These are phyloP conservation scores for Ploettnerulaceae sp. DNA, from an alignment of 2,329 filamentous ascomycete species.

Conservation along the genomic window DNA sequence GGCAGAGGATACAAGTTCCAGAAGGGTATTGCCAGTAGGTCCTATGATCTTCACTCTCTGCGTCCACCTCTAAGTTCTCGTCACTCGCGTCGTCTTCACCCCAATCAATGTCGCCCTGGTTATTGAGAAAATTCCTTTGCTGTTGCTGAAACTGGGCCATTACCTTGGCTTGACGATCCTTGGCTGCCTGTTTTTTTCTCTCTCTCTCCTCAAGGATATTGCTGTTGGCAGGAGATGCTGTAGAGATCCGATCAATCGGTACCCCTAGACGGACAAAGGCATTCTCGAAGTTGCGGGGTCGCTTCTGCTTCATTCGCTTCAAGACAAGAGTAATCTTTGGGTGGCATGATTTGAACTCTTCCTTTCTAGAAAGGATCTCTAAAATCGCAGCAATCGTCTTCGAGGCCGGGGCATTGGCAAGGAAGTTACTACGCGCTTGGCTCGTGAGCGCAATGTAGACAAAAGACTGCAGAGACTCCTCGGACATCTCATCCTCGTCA, in stretches of 20 bases:
- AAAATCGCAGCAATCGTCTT: constrained; percentile 62
- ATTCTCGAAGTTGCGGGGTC: constrained; percentile 65
- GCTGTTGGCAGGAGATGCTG: constrained; percentile 69
- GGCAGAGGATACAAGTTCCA: constrained; percentile 92
- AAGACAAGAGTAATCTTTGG: constrained; percentile 81
- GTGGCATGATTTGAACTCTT: constrained; percentile 76
- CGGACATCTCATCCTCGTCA: constrained; percentile 46
- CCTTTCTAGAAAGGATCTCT: constrained; percentile 57
- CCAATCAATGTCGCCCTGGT: constrained; percentile 83
- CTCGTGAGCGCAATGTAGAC: constrained; percentile 64
- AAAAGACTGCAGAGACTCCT: constrained; percentile 58
- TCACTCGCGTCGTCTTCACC: constrained; percentile 75
- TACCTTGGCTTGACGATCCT: constrained; percentile 84
- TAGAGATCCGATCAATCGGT: constrained; percentile 73
- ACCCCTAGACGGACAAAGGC: constrained; percentile 62
- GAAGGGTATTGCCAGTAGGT: constrained; percentile 86
- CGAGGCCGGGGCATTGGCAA: constrained; percentile 49
- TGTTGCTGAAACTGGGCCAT: constrained; percentile 99
- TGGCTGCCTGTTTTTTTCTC: constrained; percentile 82
- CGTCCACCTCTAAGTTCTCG: constrained; percentile 55
- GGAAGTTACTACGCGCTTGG: constrained; percentile 56
- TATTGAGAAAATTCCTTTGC: constrained; percentile 90
- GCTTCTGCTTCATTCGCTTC: constrained; percentile 78
- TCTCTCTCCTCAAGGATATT: constrained; percentile 60
- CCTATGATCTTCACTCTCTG: constrained; percentile 62